Base-by-base conservation (phyloP, 2,329 filamentous ascomycete genomes). In the Hyphodiscus sp. region DNA sequence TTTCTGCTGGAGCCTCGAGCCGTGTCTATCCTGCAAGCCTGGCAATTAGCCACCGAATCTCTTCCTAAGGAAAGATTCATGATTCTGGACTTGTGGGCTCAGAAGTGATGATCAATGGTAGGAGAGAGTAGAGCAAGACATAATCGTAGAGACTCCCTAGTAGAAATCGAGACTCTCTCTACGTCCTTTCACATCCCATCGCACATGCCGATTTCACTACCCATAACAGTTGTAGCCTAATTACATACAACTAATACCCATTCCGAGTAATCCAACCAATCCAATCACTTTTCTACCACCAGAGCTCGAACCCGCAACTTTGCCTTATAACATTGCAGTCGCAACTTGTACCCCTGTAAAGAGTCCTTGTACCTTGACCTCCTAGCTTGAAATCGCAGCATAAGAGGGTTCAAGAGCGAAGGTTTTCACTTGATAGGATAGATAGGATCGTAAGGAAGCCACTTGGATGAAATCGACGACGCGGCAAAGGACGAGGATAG, bases 401-500 rank as follows among this genome's bases (percentile, higher is more conserved):
- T 47, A 59, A 30, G 20, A 62, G 47, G 45, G 57, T 44, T 26
- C 68, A 54, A 47, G 26, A 30, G 59, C 55, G 54, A 87, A 87
- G 0, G 81, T 86, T 52, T 80, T 79, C 16, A 89, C 77, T 65
- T 87, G 83, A 68, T 86, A 87, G 70, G 84, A 89, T 66, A 88
- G 77, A 66, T 88, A 88, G 1, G 83, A 77, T 47, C 83, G 75
- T 1, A 86, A 68, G 9, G 77, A 81, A 7, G 84, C 85, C 60
- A 89, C 80, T 5, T 87, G 86, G 41, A 91, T 70, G 45, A 87
- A 88, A 66, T 91, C 87, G 9, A 86, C 86, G 8, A 90, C 72
- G 16, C 87, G 82, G 47, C 83, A 82, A 23, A 89, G 72, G 11
- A 85, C 87, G 20, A 91, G 71, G 50, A 91, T 82, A 33, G 80